Percentiles rank a stretch among this genome's conserved stretches.
Conservation (phyloP, 495 filamentous ascomycete genomes). For the Penicillium fimorum region DNA sequence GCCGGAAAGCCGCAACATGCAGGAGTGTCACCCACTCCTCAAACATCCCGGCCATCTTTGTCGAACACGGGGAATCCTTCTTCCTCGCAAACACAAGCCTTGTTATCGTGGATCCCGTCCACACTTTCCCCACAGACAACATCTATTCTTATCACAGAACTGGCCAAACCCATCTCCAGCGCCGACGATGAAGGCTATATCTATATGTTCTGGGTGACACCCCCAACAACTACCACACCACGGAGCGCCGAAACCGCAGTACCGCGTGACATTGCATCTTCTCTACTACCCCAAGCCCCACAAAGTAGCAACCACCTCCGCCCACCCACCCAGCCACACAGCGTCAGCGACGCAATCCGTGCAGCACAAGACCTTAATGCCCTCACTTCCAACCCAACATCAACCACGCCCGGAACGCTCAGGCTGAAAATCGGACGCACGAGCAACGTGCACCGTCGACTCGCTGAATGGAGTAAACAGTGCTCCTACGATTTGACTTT, state of each 20-base stretch:
- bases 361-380: constrained; percentile 51
- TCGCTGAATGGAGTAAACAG: constrained; percentile 91
- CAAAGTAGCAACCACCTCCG: constrained; percentile 12
- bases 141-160: constrained; percentile 64
- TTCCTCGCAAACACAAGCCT: constrained; percentile 45
- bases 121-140: constrained; percentile 62
- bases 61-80: constrained; percentile 22
- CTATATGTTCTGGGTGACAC: constrained; percentile 93
- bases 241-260: constrained; percentile 32
- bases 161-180: constrained; percentile 76
- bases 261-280: constrained; percentile 56
- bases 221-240: constrained; percentile 44
- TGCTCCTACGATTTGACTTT: constrained; percentile 85
- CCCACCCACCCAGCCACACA: constrained; percentile 47
- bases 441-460: constrained; percentile 81
- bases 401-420: constrained; percentile 48
- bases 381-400: constrained; percentile 34
- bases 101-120: constrained; percentile 66
- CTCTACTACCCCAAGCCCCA: constrained; percentile 51
- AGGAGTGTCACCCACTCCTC: constrained; percentile 9
- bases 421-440: constrained; percentile 92
- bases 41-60: constrained; percentile 11
- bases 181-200: constrained; percentile 89
- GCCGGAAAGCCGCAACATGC: constrained; percentile 11
- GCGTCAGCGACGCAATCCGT: constrained; percentile 63